Base-by-base conservation (phyloP, 2,329 filamentous ascomycete genomes). In the Fusarium sulawesiense region DNA sequence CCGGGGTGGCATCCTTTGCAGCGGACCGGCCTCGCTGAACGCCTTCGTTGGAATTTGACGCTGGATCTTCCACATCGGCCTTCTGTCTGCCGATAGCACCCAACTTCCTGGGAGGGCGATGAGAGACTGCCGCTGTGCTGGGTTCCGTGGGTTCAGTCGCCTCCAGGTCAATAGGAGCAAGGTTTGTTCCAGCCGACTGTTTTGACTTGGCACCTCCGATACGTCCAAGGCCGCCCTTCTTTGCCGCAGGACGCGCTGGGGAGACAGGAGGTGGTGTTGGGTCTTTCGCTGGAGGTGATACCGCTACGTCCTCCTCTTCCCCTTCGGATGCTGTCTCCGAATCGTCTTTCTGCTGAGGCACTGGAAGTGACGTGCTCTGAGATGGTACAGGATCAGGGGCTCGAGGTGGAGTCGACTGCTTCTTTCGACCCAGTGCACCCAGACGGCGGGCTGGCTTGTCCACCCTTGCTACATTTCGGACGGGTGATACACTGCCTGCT, bases 251-350 rank as follows among this genome's bases (percentile, higher is more conserved):
- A 18, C 74, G 77, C 4, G 76, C 61, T 2, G 73, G 65, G 13
- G 78, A 67, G 6, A 71, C 55, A 21, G 77, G 64, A 10, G 75
- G 66, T 8, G 71, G 32, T 20, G 51, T 46, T 20, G 56, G 55
- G 29, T 61, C 51, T 9, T 74, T 51, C 5, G 70, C 70, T 13
- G 59, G 68, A 41, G 70, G 48, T 14, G 75, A 75, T 14, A 71
- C 70, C 21, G 75, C 76, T 53, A 66, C 62, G 47, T 74, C 75
- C 29, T 79, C 76, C 30, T 78, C 78, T 2, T 81, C 80, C n/a
- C 76, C 74, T 25, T 83, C 82, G 11, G 83, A 84, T 16, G 81
- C 83, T n/a, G 83, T 85, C 45, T 84, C 82, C 10, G 78, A 80
- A 23, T 77, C 79, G 20, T 77, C 73, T 23, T 56, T 58, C 21